Conservation (phyloP, 306 rosid species). For the Calophaca sinica region DNA sequence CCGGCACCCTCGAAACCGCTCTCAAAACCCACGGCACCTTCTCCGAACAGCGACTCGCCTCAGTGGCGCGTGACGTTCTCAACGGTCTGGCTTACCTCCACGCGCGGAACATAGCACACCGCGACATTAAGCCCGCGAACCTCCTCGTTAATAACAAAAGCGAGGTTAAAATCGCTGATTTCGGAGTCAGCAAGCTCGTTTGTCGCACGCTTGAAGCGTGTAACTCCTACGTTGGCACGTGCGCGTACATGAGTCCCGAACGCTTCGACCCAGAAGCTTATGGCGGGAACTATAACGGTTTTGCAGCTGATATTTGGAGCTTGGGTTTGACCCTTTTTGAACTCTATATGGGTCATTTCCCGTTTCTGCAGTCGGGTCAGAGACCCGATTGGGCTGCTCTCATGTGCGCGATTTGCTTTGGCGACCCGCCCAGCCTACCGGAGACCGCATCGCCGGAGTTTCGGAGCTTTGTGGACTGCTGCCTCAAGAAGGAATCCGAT, state of each 20-base stretch:
- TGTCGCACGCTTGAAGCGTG: constrained; percentile 78
- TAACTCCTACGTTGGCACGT: constrained; percentile 89
- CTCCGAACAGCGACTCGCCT: constrained; percentile 58
- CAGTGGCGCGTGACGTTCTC: constrained; percentile 73
- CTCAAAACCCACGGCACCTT: constrained; percentile 61
- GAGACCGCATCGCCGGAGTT: constrained; percentile 63
- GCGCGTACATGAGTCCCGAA: constrained; percentile 98
- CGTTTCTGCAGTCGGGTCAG: constrained; percentile 81
- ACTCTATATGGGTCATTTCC: constrained; percentile 90
- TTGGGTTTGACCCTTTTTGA: constrained; percentile 85
- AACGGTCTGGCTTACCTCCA: constrained; percentile 79
- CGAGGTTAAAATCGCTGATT: constrained; percentile 85
- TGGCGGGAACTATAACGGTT: constrained; percentile 87
- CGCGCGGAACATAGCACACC: constrained; percentile 79
- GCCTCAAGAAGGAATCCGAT: constrained; percentile 80
- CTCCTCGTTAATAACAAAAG: constrained; percentile 60
- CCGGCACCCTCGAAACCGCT: constrained; percentile 66
- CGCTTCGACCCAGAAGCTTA: constrained; percentile 84
- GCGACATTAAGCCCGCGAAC: constrained; percentile 87
- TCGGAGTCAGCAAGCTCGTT: constrained; percentile 88
- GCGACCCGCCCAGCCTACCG: constrained; percentile 81
- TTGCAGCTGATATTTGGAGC: constrained; percentile 89
- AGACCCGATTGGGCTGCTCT: constrained; percentile 92
- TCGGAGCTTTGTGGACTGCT: constrained; percentile 68
- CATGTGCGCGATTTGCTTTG: constrained; percentile 90